Evolutionary conservation across 2,329 filamentous ascomycete genomes (phyloP).

Genomic region (Bertia moriformis): DNA sequence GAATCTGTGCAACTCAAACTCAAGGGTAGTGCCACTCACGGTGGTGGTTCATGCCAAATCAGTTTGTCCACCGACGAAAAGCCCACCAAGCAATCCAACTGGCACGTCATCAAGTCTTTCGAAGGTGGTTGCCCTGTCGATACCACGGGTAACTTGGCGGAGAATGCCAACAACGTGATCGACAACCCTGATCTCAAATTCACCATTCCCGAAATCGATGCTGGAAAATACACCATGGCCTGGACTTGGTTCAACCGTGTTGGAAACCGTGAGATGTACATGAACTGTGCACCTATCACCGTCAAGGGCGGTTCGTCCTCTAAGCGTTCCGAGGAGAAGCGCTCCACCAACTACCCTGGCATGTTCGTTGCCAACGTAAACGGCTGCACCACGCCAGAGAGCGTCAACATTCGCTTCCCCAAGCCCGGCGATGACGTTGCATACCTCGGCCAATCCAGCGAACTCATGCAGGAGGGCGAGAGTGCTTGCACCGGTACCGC

Average conservation of each 20-base stretch:
- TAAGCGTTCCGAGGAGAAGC: constrained; percentile 15
- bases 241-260: constrained; percentile 60
- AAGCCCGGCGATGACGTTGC: constrained; percentile 37
- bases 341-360: constrained; percentile 28
- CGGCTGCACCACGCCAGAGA: constrained; percentile 32
- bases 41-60: constrained; percentile 59
- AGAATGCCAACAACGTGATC: constrained; percentile 2
- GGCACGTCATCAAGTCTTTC: constrained; percentile 54
- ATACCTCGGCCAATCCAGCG: constrained; percentile 12
- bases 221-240: constrained; percentile 49
- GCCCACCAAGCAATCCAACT: constrained; percentile 36
- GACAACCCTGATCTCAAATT: constrained; percentile 33
- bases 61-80: constrained; percentile 46
- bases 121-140: constrained; percentile 46
- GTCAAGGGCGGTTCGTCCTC: constrained; percentile 18
- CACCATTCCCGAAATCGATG: constrained; percentile 39
- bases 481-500: constrained; percentile 8
- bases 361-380: constrained; percentile 52
- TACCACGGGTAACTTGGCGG: constrained; percentile 8
- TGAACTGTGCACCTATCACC: constrained; percentile 54
- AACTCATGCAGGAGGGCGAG: constrained; percentile 5
- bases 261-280: constrained; percentile 62
- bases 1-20: constrained; percentile 32
- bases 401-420: constrained; percentile 40
- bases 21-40: constrained; percentile 41